Evolutionary conservation across 1,284 basidiomycete genomes (phyloP).

Genomic region (Trametes versicolor): DNA sequence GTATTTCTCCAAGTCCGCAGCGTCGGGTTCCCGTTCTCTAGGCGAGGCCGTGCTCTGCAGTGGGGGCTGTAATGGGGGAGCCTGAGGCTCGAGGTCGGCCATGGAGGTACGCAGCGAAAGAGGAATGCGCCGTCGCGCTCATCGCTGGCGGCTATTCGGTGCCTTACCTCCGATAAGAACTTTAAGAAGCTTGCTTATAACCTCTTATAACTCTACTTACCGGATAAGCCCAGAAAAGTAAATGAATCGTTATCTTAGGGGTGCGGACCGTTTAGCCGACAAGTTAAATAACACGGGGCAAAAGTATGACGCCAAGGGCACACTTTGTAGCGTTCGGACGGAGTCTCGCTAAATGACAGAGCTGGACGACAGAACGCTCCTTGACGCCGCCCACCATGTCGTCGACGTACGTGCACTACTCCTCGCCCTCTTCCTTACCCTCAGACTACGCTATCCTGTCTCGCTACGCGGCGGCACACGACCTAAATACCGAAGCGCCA

Average conservation of each 20-base stretch:
- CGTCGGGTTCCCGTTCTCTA: constrained; percentile 61
- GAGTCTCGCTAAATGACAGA: not conserved
- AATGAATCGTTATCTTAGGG: not conserved
- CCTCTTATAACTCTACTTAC: too few relatives aligned
- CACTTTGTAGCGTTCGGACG: not conserved
- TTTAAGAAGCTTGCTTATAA: too few relatives aligned
- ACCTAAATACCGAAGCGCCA: constrained; percentile 19
- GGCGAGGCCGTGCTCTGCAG: constrained; percentile 62
- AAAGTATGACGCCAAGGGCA: not conserved
- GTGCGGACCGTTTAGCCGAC: not conserved
- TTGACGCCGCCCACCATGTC: constrained; percentile 44
- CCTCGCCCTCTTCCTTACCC: constrained; percentile 63
- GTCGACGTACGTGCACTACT: constrained; percentile 59
- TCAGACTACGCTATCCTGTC: constrained; percentile 71
- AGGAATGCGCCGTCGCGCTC: not conserved
- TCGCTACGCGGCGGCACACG: constrained; percentile 51
- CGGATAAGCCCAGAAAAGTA: not conserved
- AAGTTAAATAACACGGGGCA: not conserved
- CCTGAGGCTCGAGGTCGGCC: constrained; percentile 40
- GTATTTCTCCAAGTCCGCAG: constrained; percentile 59
- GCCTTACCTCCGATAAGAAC: constrained; percentile 6
- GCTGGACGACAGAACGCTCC: not conserved
- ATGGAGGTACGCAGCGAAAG: constrained; percentile 20
- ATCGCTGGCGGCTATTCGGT: constrained; percentile 4
- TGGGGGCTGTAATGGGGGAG: constrained; percentile 56